Conservation (phyloP, 192 early-diverging fungal species). For the Mortierella hygrophila region DNA sequence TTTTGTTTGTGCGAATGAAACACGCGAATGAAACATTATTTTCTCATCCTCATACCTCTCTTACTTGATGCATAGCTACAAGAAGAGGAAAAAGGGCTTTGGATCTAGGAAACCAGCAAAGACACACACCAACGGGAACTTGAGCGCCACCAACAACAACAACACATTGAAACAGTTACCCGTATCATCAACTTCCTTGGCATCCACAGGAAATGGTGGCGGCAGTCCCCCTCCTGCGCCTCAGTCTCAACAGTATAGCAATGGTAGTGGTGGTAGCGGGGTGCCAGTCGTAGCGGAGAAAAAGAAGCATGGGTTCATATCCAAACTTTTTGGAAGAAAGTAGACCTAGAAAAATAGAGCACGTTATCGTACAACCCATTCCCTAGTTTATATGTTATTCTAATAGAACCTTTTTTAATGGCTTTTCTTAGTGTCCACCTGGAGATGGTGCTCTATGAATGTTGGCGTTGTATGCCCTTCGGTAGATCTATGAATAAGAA, state of each 20-base stretch:
- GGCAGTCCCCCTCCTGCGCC: background rate
- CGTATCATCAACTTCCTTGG: background rate
- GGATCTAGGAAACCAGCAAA: conserved; percentile 8
- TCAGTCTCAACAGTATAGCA: background rate
- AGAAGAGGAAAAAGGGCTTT: conserved; percentile 41
- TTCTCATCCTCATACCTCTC: background rate
- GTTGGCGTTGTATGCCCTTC: background rate
- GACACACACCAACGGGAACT: background rate
- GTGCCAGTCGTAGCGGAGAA: background rate
- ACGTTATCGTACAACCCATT: background rate
- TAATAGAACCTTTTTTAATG: background rate
- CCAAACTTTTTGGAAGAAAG: conserved; percentile 27
- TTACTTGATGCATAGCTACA: conserved; percentile 19
- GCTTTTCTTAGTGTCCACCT: background rate
- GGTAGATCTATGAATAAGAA: conserved; percentile 5
- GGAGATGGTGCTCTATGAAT: background rate
- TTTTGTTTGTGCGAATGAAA: background rate
- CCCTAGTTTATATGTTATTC: background rate
- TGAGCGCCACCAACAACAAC: background rate
- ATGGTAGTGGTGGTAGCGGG: background rate
- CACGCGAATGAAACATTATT: background rate
- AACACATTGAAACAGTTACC: background rate
- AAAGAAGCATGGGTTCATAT: conserved; percentile 23
- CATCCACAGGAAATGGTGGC: background rate
- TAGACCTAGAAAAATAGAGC: background rate